phyloP scores from a whole-genome alignment of 169 alveolate species.

The Plasmodium falciparum region DNA sequence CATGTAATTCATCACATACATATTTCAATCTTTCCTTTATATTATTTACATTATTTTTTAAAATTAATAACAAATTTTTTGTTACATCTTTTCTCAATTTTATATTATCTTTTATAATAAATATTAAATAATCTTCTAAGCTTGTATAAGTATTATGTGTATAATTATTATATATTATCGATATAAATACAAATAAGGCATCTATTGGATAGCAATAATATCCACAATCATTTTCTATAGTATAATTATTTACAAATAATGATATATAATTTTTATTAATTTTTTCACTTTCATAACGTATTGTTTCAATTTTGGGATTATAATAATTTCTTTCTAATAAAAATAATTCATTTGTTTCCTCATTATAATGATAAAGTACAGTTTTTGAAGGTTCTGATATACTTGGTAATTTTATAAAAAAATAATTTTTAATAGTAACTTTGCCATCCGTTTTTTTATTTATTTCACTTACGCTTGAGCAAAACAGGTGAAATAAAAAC shows the following conservation, averaged over 20 bases:
- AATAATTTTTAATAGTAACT: conserved; percentile 22
- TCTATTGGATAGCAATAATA: conserved; percentile 72
- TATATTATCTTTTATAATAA: conserved; percentile 16
- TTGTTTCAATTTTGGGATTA: conserved; percentile 56
- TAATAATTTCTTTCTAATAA: conserved; percentile 59
- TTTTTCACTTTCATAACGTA: conserved; percentile 52
- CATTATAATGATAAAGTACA: conserved; percentile 45
- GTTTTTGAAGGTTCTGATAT: conserved; percentile 54
- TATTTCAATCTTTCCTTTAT: conserved; percentile 56
- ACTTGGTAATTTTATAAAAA: conserved; percentile 66
- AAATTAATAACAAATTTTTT: conserved; percentile 42
- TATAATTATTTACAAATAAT: conserved; percentile 61
- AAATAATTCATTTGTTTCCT: conserved; percentile 38
- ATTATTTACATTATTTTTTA: conserved; percentile 39
- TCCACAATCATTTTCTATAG: conserved; percentile 51
- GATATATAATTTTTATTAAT: conserved; percentile 67
- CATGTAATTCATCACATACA: conserved; percentile 45
- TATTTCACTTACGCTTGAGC: background rate
- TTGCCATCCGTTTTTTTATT: background rate
- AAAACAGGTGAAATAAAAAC: conserved; percentile 61
- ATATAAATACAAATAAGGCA: conserved; percentile 49
- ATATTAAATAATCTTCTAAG: conserved; percentile 47
- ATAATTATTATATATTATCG: conserved; percentile 48
- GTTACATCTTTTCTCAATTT: conserved; percentile 16
- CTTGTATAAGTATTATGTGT: conserved; percentile 32